These are phyloP conservation scores for Fragilaria crotonensis DNA, from an alignment of 108 stramenopile species.

Conservation along the genomic window DNA sequence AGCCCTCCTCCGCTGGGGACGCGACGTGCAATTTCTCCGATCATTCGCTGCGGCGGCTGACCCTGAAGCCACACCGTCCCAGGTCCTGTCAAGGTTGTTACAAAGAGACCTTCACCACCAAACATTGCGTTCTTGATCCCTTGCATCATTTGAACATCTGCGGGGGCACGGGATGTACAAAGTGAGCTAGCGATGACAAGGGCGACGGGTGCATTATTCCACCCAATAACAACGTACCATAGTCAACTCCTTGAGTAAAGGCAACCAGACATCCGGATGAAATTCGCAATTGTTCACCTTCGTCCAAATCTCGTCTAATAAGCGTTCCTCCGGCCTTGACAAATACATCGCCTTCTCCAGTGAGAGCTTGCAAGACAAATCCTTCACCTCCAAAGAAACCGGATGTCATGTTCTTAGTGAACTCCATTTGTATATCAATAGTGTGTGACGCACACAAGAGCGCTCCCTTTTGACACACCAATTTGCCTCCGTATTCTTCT, in stretches of 20 bases:
- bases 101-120: constrained; percentile 88
- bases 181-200: background rate
- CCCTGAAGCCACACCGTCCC: constrained; percentile 87
- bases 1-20: constrained; percentile 79
- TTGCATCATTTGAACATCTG: constrained; percentile 69
- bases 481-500: constrained; percentile 65
- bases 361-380: constrained; percentile 82
- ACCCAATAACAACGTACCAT: constrained; percentile 29
- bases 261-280: constrained; percentile 82
- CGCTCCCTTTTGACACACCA: constrained; percentile 90
- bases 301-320: constrained; percentile 63
- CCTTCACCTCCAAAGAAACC: constrained; percentile 95
- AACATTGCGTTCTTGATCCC: constrained; percentile 89
- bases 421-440: constrained; percentile 82
- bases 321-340: constrained; percentile 83
- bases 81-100: constrained; percentile 87
- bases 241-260: constrained; percentile 68
- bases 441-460: constrained; percentile 75
- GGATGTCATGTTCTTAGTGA: constrained; percentile 60
- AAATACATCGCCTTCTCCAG: constrained; percentile 82
- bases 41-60: constrained; percentile 73
- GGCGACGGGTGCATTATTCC: too few species aligned
- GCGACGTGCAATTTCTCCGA: constrained; percentile 78
- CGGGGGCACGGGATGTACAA: background rate
- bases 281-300: constrained; percentile 72